These are phyloP conservation scores for Hyphopichia pseudoburtonii DNA, from an alignment of 1,139 yeast genomes.

Conservation along the genomic window DNA sequence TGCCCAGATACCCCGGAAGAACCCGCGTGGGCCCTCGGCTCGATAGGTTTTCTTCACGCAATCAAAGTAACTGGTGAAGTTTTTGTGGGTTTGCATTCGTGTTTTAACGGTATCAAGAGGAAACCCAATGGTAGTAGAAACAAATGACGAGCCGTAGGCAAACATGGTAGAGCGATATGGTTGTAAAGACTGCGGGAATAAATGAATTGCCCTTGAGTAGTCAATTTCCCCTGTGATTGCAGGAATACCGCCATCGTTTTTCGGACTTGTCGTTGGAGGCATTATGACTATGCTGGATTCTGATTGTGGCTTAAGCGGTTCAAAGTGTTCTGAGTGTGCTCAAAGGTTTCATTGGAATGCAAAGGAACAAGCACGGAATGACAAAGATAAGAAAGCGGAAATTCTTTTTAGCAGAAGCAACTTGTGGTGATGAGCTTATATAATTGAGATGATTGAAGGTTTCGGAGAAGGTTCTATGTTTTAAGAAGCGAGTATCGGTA, in stretches of 20 bases:
- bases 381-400: no score
- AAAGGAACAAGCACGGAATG: no score
- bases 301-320: no score
- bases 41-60: constrained; percentile 59
- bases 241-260: constrained; percentile 26
- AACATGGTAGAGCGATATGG: constrained; percentile 61
- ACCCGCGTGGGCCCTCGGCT: constrained; percentile 68
- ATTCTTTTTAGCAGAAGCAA: no score
- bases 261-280: neutral
- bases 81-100: constrained; percentile 73
- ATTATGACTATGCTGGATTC: neutral
- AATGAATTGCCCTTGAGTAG: constrained; percentile 36
- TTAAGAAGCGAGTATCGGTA: no score
- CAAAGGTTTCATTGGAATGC: no score
- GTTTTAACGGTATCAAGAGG: constrained; percentile 86
- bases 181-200: constrained; percentile 49
- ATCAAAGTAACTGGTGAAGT: constrained; percentile 55
- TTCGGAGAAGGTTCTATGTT: no score
- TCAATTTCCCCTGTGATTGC: constrained; percentile 47
- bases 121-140: constrained; percentile 72
- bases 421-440: no score
- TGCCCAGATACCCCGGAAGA: constrained; percentile 75
- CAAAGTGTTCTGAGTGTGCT: no score
- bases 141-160: constrained; percentile 65
- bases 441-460: no score